phyloP scores from a whole-genome alignment of 257 asterid species.

The Solanum etuberosum region DNA sequence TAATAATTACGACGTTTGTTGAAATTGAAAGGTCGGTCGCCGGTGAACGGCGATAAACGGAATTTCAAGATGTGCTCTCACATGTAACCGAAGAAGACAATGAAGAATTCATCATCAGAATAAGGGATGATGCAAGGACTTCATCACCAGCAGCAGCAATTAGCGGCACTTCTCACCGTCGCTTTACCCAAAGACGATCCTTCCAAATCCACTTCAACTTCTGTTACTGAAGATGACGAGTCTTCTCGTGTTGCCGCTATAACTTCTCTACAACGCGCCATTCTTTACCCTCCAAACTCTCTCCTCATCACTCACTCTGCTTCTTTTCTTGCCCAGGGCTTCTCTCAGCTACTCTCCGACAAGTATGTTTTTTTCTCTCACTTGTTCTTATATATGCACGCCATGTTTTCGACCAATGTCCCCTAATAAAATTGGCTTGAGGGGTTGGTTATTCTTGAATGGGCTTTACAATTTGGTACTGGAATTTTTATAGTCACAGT shows the following conservation, averaged over 20 bases:
- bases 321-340: conserved; percentile 77
- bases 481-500: neutral
- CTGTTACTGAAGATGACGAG: conserved; percentile 30
- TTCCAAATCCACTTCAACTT: conserved; percentile 25
- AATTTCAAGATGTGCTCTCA: neutral
- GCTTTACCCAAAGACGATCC: conserved; percentile 76
- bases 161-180: conserved; percentile 88
- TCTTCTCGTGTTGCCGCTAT: conserved; percentile 75
- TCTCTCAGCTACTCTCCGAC: conserved; percentile 70
- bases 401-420: neutral
- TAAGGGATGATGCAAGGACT: conserved; percentile 72
- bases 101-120: neutral
- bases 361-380: conserved; percentile 33
- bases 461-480: neutral
- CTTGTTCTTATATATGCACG: neutral
- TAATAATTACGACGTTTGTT: neutral
- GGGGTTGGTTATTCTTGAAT: neutral
- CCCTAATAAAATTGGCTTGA: neutral
- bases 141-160: conserved; percentile 94
- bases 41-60: conserved; percentile 1
- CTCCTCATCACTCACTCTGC: conserved; percentile 81
- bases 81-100: neutral
- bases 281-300: conserved; percentile 78
- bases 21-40: neutral
- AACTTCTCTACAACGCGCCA: conserved; percentile 73